Percentiles rank a stretch among this genome's conserved stretches.
Conservation (phyloP, 495 filamentous ascomycete genomes). For the Penicillium ochrochloron region DNA sequence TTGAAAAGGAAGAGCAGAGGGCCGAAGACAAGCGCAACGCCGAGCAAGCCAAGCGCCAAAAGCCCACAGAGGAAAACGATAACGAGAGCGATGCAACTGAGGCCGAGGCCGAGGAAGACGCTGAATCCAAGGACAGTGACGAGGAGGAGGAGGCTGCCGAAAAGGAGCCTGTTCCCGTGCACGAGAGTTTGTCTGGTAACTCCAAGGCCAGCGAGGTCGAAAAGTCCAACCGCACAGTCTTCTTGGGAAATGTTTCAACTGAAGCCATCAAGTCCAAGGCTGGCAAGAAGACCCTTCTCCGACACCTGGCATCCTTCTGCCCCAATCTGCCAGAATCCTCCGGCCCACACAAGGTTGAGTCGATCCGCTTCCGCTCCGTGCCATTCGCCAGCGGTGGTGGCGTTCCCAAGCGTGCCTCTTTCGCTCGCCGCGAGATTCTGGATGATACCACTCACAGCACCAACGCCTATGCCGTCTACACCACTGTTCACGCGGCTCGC, state of each 20-base stretch:
- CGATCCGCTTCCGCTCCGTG: constrained; percentile 90
- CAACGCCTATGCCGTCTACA: constrained; percentile 93
- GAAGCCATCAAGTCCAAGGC: constrained; percentile 79
- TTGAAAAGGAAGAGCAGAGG: constrained; percentile 63
- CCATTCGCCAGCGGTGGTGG: constrained; percentile 70
- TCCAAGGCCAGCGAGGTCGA: constrained; percentile 64
- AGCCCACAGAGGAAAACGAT: constrained; percentile 19
- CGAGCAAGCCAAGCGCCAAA: constrained; percentile 35
- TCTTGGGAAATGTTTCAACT: constrained; percentile 88
- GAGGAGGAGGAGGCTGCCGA: constrained; percentile 37
- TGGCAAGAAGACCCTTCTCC: constrained; percentile 74
- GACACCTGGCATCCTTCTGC: constrained; percentile 66
- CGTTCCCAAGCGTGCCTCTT: constrained; percentile 91
- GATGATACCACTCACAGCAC: constrained; percentile 88
- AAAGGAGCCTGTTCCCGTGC: constrained; percentile 48
- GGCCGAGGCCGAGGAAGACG: constrained; percentile 12
- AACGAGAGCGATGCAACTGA: constrained; percentile 23
- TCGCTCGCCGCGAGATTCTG: constrained; percentile 79
- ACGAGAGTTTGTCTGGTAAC: constrained; percentile 56
- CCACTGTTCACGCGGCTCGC: constrained; percentile 69
- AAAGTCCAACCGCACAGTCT: constrained; percentile 89
- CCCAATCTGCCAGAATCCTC: constrained; percentile 47
- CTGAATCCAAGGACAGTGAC: constrained; percentile 29
- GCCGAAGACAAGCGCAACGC: constrained; percentile 46
- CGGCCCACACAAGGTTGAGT: constrained; percentile 73